A percentile compares a stretch with the other conserved stretches of the same genome.
Evolutionary conservation across 2,329 filamentous ascomycete species (phyloP).

Genomic region (Fusarium setosum): DNA sequence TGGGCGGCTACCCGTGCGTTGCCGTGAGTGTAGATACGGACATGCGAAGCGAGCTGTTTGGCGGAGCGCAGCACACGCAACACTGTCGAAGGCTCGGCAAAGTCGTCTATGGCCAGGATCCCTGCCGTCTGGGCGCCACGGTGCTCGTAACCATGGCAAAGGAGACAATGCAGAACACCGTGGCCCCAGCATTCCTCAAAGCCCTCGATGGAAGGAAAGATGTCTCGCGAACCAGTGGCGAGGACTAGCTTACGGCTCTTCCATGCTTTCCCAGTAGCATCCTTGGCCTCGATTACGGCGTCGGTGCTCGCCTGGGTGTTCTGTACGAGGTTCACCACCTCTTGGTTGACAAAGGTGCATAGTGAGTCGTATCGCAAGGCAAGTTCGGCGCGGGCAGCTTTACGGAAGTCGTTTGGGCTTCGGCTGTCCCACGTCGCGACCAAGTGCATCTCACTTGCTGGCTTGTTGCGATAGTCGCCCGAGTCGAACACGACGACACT

Average conservation of each 20-base stretch:
- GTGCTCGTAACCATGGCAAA: accelerated
- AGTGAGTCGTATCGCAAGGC: not conserved
- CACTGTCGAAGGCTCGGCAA: too few species aligned
- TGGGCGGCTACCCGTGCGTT: too few species aligned
- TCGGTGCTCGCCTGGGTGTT: not conserved
- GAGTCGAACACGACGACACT: constrained; percentile 56
- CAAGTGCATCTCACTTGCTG: constrained; percentile 55
- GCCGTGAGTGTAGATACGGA: not conserved
- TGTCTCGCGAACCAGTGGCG: not conserved
- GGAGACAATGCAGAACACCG: not conserved
- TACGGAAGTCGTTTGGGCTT: not conserved
- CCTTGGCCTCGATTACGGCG: not conserved
- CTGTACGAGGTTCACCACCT: too few species aligned
- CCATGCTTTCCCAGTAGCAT: not conserved
- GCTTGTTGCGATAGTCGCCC: constrained; percentile 53
- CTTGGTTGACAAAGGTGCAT: not conserved
- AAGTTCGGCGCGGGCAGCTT: not conserved
- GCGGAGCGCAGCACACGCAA: not conserved
- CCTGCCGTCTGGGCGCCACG: too few species aligned
- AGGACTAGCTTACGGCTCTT: constrained; percentile 9
- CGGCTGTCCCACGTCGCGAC: constrained; percentile 34
- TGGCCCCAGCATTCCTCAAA: not conserved
- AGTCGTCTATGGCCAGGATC: not conserved
- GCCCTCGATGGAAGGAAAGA: not conserved
- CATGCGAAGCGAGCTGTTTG: not conserved